Conservation (phyloP, 2,329 filamentous ascomycete genomes). For the Pyrenophora seminiperda region DNA sequence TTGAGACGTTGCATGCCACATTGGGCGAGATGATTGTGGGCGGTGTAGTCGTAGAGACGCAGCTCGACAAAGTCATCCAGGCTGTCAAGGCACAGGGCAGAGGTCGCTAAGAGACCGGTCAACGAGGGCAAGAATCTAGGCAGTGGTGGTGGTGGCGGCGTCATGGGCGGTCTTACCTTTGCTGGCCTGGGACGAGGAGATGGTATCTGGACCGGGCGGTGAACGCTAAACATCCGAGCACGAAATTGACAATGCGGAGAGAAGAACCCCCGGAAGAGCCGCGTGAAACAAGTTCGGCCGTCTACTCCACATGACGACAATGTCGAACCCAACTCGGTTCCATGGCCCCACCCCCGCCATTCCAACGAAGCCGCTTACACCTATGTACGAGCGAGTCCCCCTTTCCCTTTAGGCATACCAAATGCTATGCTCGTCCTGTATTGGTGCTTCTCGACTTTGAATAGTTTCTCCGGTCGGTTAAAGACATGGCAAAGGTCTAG, state of each 20-base stretch:
- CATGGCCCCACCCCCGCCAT: too few relatives aligned
- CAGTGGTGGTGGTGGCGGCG: slow-evolving; percentile 22
- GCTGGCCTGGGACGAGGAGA: slow-evolving; percentile 40
- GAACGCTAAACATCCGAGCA: slow-evolving; percentile 10
- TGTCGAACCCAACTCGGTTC: too few relatives aligned
- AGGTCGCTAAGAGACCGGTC: slow-evolving; percentile 77
- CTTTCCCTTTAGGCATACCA: too few relatives aligned
- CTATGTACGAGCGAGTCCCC: too few relatives aligned
- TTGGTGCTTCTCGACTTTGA: not conserved
- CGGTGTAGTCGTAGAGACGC: slow-evolving; percentile 92
- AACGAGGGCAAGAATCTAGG: slow-evolving; percentile 63
- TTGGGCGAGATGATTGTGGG: slow-evolving; percentile 94
- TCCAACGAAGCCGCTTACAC: too few relatives aligned
- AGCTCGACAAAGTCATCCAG: slow-evolving; percentile 82
- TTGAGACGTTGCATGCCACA: slow-evolving; percentile 91
- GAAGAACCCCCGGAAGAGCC: too few relatives aligned
- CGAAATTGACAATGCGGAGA: not conserved
- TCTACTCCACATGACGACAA: too few relatives aligned
- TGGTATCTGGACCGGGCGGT: slow-evolving; percentile 40
- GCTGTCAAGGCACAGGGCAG: slow-evolving; percentile 77
- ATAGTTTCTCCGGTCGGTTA: slow-evolving; percentile 7
- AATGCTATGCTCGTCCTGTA: too few relatives aligned
- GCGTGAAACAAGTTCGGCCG: too few relatives aligned
- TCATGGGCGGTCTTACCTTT: slow-evolving; percentile 28
- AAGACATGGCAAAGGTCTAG: slow-evolving; percentile 15